Conservation (phyloP, 345 rosid genomes). For the Syzygium jambos region DNA sequence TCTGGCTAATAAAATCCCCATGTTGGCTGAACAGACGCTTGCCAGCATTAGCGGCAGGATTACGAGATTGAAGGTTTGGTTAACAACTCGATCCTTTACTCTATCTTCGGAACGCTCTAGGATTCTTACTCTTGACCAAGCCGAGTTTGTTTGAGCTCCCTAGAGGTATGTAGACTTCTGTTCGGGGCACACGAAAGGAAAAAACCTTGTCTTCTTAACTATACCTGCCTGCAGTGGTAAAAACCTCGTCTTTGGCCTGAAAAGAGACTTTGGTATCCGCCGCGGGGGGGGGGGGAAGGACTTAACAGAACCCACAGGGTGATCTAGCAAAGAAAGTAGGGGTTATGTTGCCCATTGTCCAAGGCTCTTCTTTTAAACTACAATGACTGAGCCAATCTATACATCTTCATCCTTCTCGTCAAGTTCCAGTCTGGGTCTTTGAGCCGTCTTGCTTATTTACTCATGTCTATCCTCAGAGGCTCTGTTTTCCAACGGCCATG, state of each 20-base stretch:
- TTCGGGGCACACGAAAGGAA: neutral
- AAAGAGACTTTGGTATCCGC: neutral
- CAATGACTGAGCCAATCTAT: neutral
- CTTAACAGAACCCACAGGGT: neutral
- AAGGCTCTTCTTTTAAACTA: neutral
- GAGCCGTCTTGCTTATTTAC: neutral
- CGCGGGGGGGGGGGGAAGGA: too few relatives aligned
- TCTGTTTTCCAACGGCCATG: neutral
- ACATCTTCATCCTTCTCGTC: neutral
- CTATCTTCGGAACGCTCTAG: neutral
- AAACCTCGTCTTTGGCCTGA: neutral
- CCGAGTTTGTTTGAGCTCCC: neutral
- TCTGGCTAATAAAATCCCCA: too few relatives aligned
- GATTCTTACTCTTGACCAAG: neutral
- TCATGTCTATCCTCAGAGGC: neutral
- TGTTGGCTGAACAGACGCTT: neutral
- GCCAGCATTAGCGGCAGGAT: neutral
- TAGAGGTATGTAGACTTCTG: neutral
- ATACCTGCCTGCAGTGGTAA: neutral
- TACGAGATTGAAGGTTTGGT: neutral
- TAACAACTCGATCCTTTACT: neutral
- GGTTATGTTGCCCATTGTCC: neutral
- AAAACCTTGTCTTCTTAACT: neutral
- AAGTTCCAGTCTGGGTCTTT: neutral
- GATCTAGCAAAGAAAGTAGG: neutral